A percentile compares a stretch with the other conserved stretches of the same genome.
These are phyloP conservation scores for Symbiodinium pilosum DNA, from an alignment of 73 alveolate genomes.

Conservation along the genomic window DNA sequence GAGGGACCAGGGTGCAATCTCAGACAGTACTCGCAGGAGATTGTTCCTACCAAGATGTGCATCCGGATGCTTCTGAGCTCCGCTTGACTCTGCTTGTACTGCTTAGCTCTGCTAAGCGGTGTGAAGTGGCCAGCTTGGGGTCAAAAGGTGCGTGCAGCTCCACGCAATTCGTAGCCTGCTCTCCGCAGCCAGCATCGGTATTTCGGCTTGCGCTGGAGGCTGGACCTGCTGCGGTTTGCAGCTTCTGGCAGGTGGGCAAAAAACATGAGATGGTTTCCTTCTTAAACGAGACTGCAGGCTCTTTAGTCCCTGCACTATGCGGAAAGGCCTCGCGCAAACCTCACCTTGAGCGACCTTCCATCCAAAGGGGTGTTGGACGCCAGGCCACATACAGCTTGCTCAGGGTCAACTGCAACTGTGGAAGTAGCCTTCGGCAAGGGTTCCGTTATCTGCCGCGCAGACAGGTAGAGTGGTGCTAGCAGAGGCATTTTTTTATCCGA, in stretches of 20 bases:
- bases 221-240: constrained; percentile 65
- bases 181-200: neutral
- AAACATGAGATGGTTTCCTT: too few species aligned
- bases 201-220: neutral
- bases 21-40: too few species aligned
- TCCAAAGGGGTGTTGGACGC: neutral
- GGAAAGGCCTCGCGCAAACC: neutral
- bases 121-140: neutral
- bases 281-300: neutral
- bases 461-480: too few species aligned
- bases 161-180: too few species aligned
- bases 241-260: constrained; percentile 56
- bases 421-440: too few species aligned
- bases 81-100: constrained; percentile 5
- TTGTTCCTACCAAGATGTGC: constrained; percentile 84
- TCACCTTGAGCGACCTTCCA: constrained; percentile 11
- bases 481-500: neutral
- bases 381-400: too few species aligned
- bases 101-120: neutral
- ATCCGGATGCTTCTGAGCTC: constrained; percentile 85
- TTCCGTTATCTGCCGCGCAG: too few species aligned
- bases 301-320: neutral
- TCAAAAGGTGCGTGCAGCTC: too few species aligned
- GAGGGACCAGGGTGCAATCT: too few species aligned
- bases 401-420: too few species aligned